Base-by-base conservation (phyloP, 139 green algal species). In the Prasinococcaceae sp. region DNA sequence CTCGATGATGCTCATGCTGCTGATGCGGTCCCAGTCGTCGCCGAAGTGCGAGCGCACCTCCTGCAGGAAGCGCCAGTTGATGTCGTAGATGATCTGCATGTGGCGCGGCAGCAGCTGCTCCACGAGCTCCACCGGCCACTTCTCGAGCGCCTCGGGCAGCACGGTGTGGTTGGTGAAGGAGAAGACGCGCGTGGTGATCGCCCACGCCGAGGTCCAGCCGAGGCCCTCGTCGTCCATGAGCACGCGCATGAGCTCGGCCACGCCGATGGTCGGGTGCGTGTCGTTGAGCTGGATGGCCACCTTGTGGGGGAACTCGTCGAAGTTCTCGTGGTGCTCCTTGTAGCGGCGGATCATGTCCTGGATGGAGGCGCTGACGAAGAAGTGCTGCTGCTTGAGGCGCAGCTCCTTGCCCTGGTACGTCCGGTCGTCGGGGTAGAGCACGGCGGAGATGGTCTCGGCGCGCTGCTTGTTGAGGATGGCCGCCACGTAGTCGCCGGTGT, bases 81-180 rank as follows among this genome's bases (percentile, higher is more conserved):
- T 94, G 68, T 96, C 82, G 60, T 95, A 93, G 53, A 99, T 86
- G 70, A 99, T 98, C 75, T 96, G 77, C 83, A 96, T 94, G 76
- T 98, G 90, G n/a, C 90, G 77, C 8, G 90, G 90, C 63, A 79
- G 63, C 46, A 79, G 30, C 8, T 36, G 25, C 48, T 78, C 63
- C 1, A 79, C 9, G 4, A 78, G 49, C 8, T 64, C 55, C 3
- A 79, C 26, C 6, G 68, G 68, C 69, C 72, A 79, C 29, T 70
- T 81, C 85, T 99, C 90, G 39, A 98, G 68, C 19, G 89, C 89
- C 81, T 98, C 86, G 1, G 90, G 89, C 67, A 98, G 72, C 41
- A 98, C 85, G 2, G 92, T 97, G 75, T 99, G 90, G 76, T 99
- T 99, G 66, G 90, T 99, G 84, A 94, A 98, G 17, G 80, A 77